A percentile compares a stretch with the other conserved stretches of the same genome.
Evolutionary conservation across 176 grass and related monocot species (phyloP).

Genomic region (Thinopyrum elongatum): DNA sequence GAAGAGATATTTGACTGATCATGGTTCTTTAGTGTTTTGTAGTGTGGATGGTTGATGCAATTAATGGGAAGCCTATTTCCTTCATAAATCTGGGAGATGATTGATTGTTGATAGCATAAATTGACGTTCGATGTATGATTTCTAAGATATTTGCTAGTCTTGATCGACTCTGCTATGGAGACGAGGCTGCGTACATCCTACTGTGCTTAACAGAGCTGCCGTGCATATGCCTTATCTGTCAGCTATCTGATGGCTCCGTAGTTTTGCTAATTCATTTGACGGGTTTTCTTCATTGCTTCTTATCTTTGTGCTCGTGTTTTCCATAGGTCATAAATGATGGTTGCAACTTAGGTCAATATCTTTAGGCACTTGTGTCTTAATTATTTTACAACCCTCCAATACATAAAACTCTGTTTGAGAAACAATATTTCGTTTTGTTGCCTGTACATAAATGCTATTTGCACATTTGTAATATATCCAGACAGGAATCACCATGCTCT

Average conservation of each 20-base stretch:
- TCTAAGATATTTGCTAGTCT: not conserved
- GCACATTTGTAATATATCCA: no score
- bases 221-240: not conserved
- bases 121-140: no score
- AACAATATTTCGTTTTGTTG: no score
- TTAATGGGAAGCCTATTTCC: not conserved
- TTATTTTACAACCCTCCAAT: no score
- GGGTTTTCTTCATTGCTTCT: not conserved
- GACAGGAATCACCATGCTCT: no score
- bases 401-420: no score
- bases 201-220: not conserved
- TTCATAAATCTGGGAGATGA: not conserved
- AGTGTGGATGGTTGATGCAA: not conserved
- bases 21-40: not conserved
- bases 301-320: no score
- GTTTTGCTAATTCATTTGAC: not conserved
- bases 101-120: not conserved
- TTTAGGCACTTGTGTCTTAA: no score
- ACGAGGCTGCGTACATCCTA: not conserved
- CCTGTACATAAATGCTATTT: no score
- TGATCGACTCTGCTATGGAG: not conserved
- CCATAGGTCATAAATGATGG: no score
- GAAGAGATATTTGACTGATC: not conserved
- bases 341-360: no score
- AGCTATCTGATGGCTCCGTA: accelerated